Evolutionary conservation across 108 stramenopile genomes (phyloP), one percentile per base, ranked within the genome.

Genomic region (Cyclotella atomus): DNA sequence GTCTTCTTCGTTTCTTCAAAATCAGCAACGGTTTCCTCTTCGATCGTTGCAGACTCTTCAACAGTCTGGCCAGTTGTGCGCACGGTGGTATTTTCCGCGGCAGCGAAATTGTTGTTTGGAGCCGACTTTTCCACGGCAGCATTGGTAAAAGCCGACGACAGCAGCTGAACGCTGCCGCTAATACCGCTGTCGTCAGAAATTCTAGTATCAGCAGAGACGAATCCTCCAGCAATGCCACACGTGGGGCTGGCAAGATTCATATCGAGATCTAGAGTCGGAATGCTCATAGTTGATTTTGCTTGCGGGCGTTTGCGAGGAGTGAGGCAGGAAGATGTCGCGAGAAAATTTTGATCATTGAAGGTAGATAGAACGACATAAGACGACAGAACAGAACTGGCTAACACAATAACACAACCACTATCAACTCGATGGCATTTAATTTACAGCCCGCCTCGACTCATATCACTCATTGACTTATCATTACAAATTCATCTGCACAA

Each of bases 161-260:
- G n/a, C n/a, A 41, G 7, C 38, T 41, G 38, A 41, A 41, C 38
- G 12, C 12, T 12, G 12, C 12, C 35, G 38, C 38, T 20, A 43
- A 19, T 23, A 21, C 23, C 36, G 7, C n/a, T 24, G 12, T 23
- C 27, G 27, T 15, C 46, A n/a, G n/a, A n/a, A n/a, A n/a, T n/a
- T n/a, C n/a, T n/a, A n/a, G n/a, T n/a, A n/a, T n/a, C n/a, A n/a
- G n/a, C n/a, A n/a, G n/a, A n/a, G n/a, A n/a, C n/a, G n/a, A n/a
- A n/a, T n/a, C n/a, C n/a, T n/a, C n/a, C n/a, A n/a, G n/a, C n/a
- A n/a, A n/a, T n/a, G 38, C 49, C 17, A 23, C 29, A 61, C 1
- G 60, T 23, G 16, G 64, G 64, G 45, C 64, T 65, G 43, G 17
- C 45, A 17, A 65, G 64, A 45, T 47, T 47, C 64, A 65, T 65